These are phyloP conservation scores for Penicillium crystallinum DNA, from an alignment of 495 filamentous ascomycete genomes.

Conservation along the genomic window DNA sequence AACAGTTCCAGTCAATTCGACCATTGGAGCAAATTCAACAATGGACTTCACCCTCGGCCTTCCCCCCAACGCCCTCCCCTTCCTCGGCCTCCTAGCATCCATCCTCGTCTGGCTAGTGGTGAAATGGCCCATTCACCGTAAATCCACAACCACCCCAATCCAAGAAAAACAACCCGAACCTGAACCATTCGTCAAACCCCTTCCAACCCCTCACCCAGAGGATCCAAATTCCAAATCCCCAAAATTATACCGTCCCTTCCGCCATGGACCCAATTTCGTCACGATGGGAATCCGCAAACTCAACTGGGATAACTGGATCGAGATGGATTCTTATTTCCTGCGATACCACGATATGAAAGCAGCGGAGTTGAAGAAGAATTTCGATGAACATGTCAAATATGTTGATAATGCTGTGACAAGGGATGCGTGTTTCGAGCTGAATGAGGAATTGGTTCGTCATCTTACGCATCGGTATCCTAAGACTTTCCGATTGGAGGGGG, in stretches of 20 bases:
- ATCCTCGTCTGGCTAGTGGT: background rate
- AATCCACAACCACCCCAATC: background rate
- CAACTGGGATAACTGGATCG: conserved; percentile 66
- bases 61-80: background rate
- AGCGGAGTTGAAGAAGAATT: conserved; percentile 44
- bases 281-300: conserved; percentile 74
- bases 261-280: conserved; percentile 61
- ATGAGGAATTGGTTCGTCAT: conserved; percentile 64
- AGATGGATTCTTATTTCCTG: conserved; percentile 68
- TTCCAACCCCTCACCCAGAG: conserved; percentile 2
- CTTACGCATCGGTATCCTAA: conserved; percentile 64
- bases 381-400: conserved; percentile 16
- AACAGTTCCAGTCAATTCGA: background rate
- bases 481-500: conserved; percentile 50
- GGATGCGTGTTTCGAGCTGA: conserved; percentile 58
- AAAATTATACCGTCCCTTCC: conserved; percentile 68
- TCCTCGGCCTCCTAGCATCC: background rate
- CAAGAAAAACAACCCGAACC: background rate
- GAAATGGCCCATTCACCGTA: conserved; percentile 2
- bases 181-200: conserved; percentile 9
- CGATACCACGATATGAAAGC: conserved; percentile 63
- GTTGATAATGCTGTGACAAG: conserved; percentile 46
- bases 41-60: background rate
- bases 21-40: background rate
- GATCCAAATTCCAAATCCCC: conserved; percentile 46